Percentiles rank a stretch among this genome's conserved stretches.
Conservation (phyloP, 768 basidiomycete genomes). For the Lyophyllum decastes region DNA sequence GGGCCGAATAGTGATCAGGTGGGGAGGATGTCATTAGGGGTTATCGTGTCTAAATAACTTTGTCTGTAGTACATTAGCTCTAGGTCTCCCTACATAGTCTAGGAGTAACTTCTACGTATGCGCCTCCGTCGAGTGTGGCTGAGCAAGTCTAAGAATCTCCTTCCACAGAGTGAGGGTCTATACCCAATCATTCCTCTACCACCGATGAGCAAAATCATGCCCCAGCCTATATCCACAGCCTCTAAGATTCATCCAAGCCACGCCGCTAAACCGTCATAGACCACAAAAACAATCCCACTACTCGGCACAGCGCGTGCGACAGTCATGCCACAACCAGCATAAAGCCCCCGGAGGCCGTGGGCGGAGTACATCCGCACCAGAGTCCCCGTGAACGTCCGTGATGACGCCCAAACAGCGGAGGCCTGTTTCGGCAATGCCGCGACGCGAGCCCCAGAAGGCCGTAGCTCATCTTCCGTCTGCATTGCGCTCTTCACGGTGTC, state of each 20-base stretch:
- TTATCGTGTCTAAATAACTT: background rate
- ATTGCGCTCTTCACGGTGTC: constrained; percentile 90
- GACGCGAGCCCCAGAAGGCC: constrained; percentile 32
- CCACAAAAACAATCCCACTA: constrained; percentile 90
- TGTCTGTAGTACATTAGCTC: background rate
- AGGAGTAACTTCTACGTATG: background rate
- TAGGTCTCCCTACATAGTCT: background rate
- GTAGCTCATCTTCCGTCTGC: constrained; percentile 85
- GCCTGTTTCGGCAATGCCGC: constrained; percentile 1
- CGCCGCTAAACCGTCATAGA: constrained; percentile 76
- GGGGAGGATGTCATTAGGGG: background rate
- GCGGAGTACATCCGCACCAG: constrained; percentile 70
- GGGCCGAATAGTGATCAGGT: background rate
- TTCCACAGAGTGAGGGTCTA: background rate
- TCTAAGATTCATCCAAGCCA: constrained; percentile 33
- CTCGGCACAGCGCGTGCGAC: constrained; percentile 83
- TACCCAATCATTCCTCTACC: background rate
- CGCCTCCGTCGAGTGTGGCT: background rate
- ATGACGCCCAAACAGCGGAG: background rate
- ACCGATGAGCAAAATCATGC: background rate
- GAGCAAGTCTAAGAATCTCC: background rate
- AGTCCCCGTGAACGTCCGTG: constrained; percentile 50
- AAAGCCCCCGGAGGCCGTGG: constrained; percentile 82
- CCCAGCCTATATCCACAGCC: background rate
- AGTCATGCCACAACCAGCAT: constrained; percentile 93